Percentiles rank a stretch among this genome's conserved stretches.
These are phyloP conservation scores for Cladosporium halotolerans DNA, from an alignment of 2,329 filamentous ascomycete species.

Conservation along the genomic window DNA sequence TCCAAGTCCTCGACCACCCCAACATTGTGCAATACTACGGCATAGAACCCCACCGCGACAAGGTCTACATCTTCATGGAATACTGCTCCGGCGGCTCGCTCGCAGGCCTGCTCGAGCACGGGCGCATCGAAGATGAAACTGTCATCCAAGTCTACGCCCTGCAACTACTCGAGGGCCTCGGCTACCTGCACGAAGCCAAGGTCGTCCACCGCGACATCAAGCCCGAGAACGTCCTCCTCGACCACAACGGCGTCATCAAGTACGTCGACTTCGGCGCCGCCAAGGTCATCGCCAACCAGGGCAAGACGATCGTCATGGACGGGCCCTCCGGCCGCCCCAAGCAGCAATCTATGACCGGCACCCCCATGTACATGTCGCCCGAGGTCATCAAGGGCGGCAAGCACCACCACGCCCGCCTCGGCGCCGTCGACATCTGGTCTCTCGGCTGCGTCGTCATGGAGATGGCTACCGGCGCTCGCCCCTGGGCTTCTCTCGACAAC, in stretches of 20 bases:
- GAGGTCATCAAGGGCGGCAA: slow-evolving; percentile 96
- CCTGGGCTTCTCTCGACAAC: slow-evolving; percentile 94
- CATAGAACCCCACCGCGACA: slow-evolving; percentile 95
- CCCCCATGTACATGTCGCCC: slow-evolving; percentile 99
- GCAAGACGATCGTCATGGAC: slow-evolving; percentile 69
- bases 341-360: slow-evolving; percentile 92
- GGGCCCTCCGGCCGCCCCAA: slow-evolving; percentile 31
- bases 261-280: slow-evolving; percentile 98
- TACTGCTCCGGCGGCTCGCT: slow-evolving; percentile 95
- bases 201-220: slow-evolving; percentile 98
- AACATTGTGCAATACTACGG: slow-evolving; percentile 98
- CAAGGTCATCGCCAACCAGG: slow-evolving; percentile 91
- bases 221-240: slow-evolving; percentile 90
- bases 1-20: slow-evolving; percentile 92
- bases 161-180: slow-evolving; percentile 87
- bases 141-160: slow-evolving; percentile 95
- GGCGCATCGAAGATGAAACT: slow-evolving; percentile 94
- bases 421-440: slow-evolving; percentile 92
- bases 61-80: slow-evolving; percentile 99
- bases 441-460: slow-evolving; percentile 94
- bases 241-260: slow-evolving; percentile 97
- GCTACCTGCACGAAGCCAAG: slow-evolving; percentile 83
- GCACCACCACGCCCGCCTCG: slow-evolving; percentile 62
- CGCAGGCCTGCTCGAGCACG: slow-evolving; percentile 83
- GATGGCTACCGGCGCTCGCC: slow-evolving; percentile 90